Percentiles rank a stretch among this genome's conserved stretches.
These are phyloP conservation scores for Glycyrrhiza uralensis DNA, from an alignment of 306 rosid genomes.

Conservation along the genomic window DNA sequence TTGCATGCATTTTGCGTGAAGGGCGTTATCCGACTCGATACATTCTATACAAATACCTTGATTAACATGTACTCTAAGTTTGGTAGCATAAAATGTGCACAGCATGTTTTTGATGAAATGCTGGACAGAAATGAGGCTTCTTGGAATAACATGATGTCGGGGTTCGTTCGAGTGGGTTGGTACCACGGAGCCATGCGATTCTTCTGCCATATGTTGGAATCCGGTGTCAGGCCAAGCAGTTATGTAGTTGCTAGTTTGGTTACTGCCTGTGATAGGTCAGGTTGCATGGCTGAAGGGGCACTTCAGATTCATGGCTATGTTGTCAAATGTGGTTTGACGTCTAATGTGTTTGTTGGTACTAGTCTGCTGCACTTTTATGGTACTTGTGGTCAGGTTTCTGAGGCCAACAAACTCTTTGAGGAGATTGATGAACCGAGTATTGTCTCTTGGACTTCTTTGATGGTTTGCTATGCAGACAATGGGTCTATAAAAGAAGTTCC, in stretches of 20 bases:
- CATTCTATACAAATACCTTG: constrained; percentile 66
- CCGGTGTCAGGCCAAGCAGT: constrained; percentile 55
- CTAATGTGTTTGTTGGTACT: constrained; percentile 78
- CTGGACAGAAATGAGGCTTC: constrained; percentile 71
- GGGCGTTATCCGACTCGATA: constrained; percentile 47
- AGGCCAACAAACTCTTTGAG: constrained; percentile 53
- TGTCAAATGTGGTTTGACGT: constrained; percentile 52
- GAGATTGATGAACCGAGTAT: constrained; percentile 76
- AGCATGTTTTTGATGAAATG: constrained; percentile 57
- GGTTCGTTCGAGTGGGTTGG: constrained; percentile 58
- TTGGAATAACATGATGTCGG: constrained; percentile 88
- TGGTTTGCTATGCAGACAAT: constrained; percentile 59
- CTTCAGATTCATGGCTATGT: constrained; percentile 71
- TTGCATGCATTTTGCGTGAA: constrained; percentile 63
- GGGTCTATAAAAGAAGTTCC: constrained; percentile 56
- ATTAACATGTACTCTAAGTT: constrained; percentile 66
- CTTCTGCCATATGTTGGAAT: constrained; percentile 47
- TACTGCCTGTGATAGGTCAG: constrained; percentile 77
- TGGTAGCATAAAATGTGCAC: constrained; percentile 48
- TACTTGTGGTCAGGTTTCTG: constrained; percentile 43
- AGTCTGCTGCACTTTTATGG: constrained; percentile 80
- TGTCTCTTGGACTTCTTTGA: constrained; percentile 94
- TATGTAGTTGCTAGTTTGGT: constrained; percentile 68
- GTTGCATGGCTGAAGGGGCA: constrained; percentile 54
- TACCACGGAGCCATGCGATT: constrained; percentile 51